These are phyloP conservation scores for Cetraspora pellucida DNA, from an alignment of 192 early-diverging fungal species.

Conservation along the genomic window DNA sequence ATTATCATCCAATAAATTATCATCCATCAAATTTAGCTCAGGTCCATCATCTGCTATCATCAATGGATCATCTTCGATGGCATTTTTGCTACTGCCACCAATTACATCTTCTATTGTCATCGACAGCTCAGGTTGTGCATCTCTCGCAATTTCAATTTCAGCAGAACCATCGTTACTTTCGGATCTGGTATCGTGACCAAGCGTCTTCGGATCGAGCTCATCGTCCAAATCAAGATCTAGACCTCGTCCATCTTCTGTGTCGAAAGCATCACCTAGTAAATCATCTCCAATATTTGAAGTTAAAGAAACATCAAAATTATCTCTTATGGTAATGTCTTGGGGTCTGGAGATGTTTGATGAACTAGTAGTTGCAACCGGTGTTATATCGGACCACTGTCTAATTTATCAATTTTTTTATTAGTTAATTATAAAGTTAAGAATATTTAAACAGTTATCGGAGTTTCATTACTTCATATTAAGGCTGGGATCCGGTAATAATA, in stretches of 20 bases:
- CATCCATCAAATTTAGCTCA: slow-evolving; percentile 38
- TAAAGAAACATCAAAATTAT: slow-evolving; percentile 32
- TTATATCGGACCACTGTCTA: slow-evolving; percentile 16
- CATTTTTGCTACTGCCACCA: slow-evolving; percentile 36
- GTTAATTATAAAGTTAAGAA: background rate
- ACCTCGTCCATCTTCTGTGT: slow-evolving; percentile 51
- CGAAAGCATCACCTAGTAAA: slow-evolving; percentile 36
- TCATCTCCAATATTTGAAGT: slow-evolving; percentile 28
- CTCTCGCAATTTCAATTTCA: slow-evolving; percentile 64
- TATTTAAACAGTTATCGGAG: background rate
- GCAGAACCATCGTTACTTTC: slow-evolving; percentile 41
- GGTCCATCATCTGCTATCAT: slow-evolving; percentile 38
- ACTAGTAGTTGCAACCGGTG: background rate
- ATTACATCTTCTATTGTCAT: slow-evolving; percentile 41
- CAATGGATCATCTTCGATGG: slow-evolving; percentile 42
- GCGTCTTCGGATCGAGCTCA: slow-evolving; percentile 43
- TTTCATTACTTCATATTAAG: slow-evolving; percentile 42
- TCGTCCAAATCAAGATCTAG: slow-evolving; percentile 61
- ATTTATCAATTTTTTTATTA: background rate
- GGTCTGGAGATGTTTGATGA: slow-evolving; percentile 56
- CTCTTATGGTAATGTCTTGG: slow-evolving; percentile 72
- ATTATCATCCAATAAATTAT: slow-evolving; percentile 17
- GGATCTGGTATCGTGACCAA: slow-evolving; percentile 35
- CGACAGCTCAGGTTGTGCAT: slow-evolving; percentile 45
- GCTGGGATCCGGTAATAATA: slow-evolving; percentile 76